phyloP scores from a whole-genome alignment of 768 basidiomycete species.

The Leccinum subgranulosum region DNA sequence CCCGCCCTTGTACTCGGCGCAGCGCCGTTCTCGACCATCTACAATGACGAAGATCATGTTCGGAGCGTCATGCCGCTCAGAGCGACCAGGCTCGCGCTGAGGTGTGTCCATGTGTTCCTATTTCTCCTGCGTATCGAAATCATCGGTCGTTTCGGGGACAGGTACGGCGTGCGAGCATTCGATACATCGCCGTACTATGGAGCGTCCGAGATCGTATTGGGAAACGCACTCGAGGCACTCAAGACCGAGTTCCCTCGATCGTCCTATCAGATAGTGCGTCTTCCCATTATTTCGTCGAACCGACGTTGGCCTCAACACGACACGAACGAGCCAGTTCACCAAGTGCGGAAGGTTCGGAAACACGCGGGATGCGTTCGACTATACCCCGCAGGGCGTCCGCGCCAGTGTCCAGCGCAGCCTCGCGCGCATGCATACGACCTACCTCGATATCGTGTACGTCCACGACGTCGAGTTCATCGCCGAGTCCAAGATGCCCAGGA shows the following conservation, averaged over 20 bases:
- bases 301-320: too few relatives aligned
- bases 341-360: constrained; percentile 80
- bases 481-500: constrained; percentile 45
- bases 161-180: constrained; percentile 79
- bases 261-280: constrained; percentile 66
- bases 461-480: constrained; percentile 85
- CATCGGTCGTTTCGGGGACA: constrained; percentile 21
- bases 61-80: constrained; percentile 50
- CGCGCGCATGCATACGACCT: constrained; percentile 65
- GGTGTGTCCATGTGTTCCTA: constrained; percentile 41
- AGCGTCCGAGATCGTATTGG: constrained; percentile 73
- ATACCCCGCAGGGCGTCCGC: constrained; percentile 62
- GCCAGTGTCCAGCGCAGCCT: constrained; percentile 66
- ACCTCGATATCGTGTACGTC: constrained; percentile 77
- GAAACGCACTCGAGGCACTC: constrained; percentile 59
- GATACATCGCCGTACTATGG: constrained; percentile 85
- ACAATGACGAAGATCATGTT: constrained; percentile 61
- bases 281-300: neutral
- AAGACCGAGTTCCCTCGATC: constrained; percentile 70
- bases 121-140: neutral
- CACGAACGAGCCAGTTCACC: constrained; percentile 54
- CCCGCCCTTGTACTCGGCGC: constrained; percentile 68
- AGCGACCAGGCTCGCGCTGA: constrained; percentile 63
- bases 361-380: constrained; percentile 59
- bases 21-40: constrained; percentile 63